A percentile compares a stretch with the other conserved stretches of the same genome.
Conservation (phyloP, 2,329 filamentous ascomycete species). For the Thielaviopsis ethacetica region DNA sequence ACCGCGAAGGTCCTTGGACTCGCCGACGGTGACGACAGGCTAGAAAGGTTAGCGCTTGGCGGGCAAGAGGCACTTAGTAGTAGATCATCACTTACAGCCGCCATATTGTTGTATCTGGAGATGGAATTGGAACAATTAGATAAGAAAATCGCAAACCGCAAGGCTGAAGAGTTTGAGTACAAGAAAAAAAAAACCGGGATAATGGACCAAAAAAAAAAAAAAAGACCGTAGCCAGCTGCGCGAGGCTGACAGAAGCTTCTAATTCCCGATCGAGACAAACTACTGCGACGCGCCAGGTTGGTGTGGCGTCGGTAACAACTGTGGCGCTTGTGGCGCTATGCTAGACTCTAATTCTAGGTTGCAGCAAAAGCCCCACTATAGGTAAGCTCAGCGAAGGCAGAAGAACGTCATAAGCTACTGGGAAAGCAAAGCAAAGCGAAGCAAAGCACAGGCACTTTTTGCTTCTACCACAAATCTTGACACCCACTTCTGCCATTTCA, state of each 20-base stretch:
- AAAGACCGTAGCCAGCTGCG: background rate
- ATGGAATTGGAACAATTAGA: background rate
- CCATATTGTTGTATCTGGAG: conserved; percentile 28
- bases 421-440: too few species aligned
- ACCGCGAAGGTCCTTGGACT: conserved; percentile 88
- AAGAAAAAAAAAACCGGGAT: background rate
- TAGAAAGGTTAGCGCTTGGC: conserved; percentile 17
- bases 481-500: background rate
- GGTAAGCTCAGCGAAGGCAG: conserved; percentile 7
- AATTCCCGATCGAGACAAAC: conserved; percentile 3
- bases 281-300: conserved; percentile 1
- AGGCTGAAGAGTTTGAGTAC: background rate
- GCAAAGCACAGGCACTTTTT: background rate
- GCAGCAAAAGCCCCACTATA: conserved; percentile 1
- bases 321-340: conserved; percentile 1
- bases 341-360: background rate
- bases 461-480: background rate
- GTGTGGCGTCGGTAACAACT: too few species aligned
- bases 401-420: conserved; percentile 12
- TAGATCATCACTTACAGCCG: conserved; percentile 29
- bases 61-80: background rate
- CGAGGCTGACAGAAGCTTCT: conserved; percentile 10
- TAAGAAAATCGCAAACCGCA: background rate
- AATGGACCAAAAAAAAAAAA: background rate
- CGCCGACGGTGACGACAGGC: conserved; percentile 64